These are phyloP conservation scores for Gyromitra esculenta DNA, from an alignment of 2,329 filamentous ascomycete species.

Conservation along the genomic window DNA sequence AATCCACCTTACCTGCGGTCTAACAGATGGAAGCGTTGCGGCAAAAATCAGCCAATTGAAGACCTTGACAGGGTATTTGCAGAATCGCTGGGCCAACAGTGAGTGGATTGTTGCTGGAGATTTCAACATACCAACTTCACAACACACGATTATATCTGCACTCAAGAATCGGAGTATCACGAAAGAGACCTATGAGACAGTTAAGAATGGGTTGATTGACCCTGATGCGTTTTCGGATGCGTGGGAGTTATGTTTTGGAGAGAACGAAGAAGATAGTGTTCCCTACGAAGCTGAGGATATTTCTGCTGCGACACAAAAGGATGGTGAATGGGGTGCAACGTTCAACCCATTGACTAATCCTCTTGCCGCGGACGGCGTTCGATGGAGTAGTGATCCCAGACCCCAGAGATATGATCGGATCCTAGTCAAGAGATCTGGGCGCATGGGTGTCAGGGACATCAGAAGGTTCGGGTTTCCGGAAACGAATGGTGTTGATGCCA, in stretches of 20 bases:
- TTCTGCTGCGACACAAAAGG: conserved; percentile 8
- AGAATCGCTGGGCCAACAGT: conserved; percentile 61
- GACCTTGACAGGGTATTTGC: conserved; percentile 64
- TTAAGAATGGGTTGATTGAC: conserved; percentile 65
- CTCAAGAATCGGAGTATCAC: conserved; percentile 68
- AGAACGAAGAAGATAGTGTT: conserved; percentile 57
- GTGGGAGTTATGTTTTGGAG: conserved; percentile 62
- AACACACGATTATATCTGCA: conserved; percentile 67
- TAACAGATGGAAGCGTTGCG: conserved; percentile 69
- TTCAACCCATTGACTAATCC: conserved; percentile 70
- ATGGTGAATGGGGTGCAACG: conserved; percentile 72
- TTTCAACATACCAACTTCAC: conserved; percentile 72
- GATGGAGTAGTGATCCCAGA: conserved; percentile 64
- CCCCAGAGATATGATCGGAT: conserved; percentile 75
- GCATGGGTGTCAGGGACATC: conserved; percentile 20
- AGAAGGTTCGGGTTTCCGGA: conserved; percentile 48
- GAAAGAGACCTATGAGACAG: conserved; percentile 63
- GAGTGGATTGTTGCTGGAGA: conserved; percentile 71
- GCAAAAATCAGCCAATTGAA: conserved; percentile 69
- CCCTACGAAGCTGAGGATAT: conserved; percentile 38
- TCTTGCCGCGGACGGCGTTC: conserved; percentile 66
- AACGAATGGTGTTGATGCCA: conserved; percentile 34
- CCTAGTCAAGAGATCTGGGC: conserved; percentile 64
- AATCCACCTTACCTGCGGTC: conserved; percentile 71
- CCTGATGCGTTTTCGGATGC: conserved; percentile 65